A percentile compares a stretch with the other conserved stretches of the same genome.
Conservation (phyloP, 352 stramenopile genomes). For the Phytophthora europaea region DNA sequence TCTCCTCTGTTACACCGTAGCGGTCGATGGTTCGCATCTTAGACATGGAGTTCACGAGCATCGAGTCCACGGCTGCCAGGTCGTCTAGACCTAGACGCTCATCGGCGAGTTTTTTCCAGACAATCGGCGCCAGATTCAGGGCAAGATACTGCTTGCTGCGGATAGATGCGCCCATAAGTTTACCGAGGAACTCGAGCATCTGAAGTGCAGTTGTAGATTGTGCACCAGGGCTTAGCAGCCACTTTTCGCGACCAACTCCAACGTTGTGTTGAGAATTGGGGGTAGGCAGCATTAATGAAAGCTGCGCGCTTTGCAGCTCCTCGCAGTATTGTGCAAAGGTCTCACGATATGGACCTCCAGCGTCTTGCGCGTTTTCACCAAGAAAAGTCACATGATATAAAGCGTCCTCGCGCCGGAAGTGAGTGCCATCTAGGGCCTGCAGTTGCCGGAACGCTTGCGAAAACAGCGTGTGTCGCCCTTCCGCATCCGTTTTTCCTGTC, state of each 20-base stretch:
- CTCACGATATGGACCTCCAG: slow-evolving; percentile 88
- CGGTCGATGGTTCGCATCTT: slow-evolving; percentile 88
- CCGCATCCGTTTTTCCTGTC: slow-evolving; percentile 60
- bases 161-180: slow-evolving; percentile 91
- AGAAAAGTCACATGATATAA: slow-evolving; percentile 91
- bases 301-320: slow-evolving; percentile 77
- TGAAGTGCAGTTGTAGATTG: slow-evolving; percentile 53
- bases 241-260: slow-evolving; percentile 90
- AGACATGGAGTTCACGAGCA: slow-evolving; percentile 89
- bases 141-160: slow-evolving; percentile 92
- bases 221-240: slow-evolving; percentile 89
- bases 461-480: slow-evolving; percentile 81
- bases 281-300: slow-evolving; percentile 91
- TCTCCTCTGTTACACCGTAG: slow-evolving; percentile 81
- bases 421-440: slow-evolving; percentile 62
- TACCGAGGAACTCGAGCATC: slow-evolving; percentile 95
- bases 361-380: slow-evolving; percentile 88
- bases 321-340: slow-evolving; percentile 87
- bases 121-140: slow-evolving; percentile 83
- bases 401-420: slow-evolving; percentile 74
- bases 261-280: slow-evolving; percentile 93
- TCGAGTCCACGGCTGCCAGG: slow-evolving; percentile 84
- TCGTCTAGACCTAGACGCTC: slow-evolving; percentile 85
- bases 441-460: slow-evolving; percentile 89
- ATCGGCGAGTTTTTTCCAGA: slow-evolving; percentile 92